Conservation (phyloP, 495 filamentous ascomycete genomes). For the Durotheca rogersii region DNA sequence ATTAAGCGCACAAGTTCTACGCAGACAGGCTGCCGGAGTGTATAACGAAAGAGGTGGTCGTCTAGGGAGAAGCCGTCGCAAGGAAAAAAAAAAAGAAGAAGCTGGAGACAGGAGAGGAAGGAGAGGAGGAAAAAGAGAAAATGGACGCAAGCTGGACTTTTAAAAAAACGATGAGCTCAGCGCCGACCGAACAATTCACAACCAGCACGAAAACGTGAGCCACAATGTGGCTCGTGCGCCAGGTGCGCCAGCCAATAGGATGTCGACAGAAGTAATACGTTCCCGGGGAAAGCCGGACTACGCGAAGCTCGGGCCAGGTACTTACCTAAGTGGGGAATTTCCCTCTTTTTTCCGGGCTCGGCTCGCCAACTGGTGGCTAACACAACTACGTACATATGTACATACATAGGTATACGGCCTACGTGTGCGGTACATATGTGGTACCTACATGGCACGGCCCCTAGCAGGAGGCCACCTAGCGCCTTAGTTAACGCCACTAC, state of each 20-base stretch:
- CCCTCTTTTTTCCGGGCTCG: not conserved
- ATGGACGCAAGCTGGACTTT: slow-evolving; percentile 43
- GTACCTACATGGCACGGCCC: too few relatives aligned
- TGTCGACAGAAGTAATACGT: slow-evolving; percentile 29
- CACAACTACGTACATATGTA: not conserved
- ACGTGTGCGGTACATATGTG: too few relatives aligned
- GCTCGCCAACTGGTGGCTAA: not conserved
- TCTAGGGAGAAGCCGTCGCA: too few relatives aligned
- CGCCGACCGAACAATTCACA: slow-evolving; percentile 13
- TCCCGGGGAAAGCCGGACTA: slow-evolving; percentile 34
- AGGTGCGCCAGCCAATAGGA: slow-evolving; percentile 22
- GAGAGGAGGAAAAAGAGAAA: slow-evolving; percentile 34
- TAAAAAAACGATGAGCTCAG: slow-evolving; percentile 37
- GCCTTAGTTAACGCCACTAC: too few relatives aligned
- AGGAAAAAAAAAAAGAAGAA: not conserved
- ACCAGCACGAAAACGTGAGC: slow-evolving; percentile 21
- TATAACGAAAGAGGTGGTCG: slow-evolving; percentile 47
- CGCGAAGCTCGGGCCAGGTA: slow-evolving; percentile 5
- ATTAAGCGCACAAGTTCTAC: slow-evolving; percentile 25
- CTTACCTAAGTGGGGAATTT: too few relatives aligned
- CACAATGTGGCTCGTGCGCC: slow-evolving; percentile 27
- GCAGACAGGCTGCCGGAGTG: slow-evolving; percentile 7
- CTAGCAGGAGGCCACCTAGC: too few relatives aligned
- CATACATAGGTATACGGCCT: too few relatives aligned
- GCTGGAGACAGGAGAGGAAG: slow-evolving; percentile 20